Percentiles rank a stretch among this genome's conserved stretches.
Conservation (phyloP, 495 filamentous ascomycete species). For the Hypoxylon cercidicola region DNA sequence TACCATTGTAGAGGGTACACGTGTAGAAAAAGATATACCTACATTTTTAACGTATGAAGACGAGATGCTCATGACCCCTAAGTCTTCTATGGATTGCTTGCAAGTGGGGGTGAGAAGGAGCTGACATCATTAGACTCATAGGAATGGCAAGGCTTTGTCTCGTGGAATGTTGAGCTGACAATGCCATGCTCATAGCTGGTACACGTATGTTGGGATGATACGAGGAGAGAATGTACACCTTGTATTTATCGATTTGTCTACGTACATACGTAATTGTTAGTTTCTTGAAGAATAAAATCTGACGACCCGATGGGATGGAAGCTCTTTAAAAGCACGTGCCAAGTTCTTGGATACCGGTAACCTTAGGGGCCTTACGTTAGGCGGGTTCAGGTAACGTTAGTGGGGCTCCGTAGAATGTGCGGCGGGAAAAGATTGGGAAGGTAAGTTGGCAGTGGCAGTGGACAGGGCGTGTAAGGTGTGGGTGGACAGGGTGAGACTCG, state of each 20-base stretch:
- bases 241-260: no score
- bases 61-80: no score
- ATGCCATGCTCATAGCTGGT: no score
- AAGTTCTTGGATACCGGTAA: no score
- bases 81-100: no score
- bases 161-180: no score
- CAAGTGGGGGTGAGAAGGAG: no score
- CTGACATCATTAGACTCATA: no score
- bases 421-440: constrained; percentile 26
- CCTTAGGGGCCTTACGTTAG: not conserved
- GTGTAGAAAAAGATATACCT: not conserved
- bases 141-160: no score
- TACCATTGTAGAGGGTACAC: constrained; percentile 12
- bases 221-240: no score
- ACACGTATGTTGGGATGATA: no score
- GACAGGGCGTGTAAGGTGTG: not conserved
- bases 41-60: no score
- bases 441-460: not conserved
- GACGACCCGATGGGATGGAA: constrained; percentile 27
- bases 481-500: not conserved
- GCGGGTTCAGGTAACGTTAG: constrained; percentile 20
- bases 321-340: constrained; percentile 2
- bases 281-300: not conserved
- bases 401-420: constrained; percentile 28
- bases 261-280: not conserved